Evolutionary conservation across 148 eudicot species (phyloP).

Genomic region (Rhododendron griersonianum): DNA sequence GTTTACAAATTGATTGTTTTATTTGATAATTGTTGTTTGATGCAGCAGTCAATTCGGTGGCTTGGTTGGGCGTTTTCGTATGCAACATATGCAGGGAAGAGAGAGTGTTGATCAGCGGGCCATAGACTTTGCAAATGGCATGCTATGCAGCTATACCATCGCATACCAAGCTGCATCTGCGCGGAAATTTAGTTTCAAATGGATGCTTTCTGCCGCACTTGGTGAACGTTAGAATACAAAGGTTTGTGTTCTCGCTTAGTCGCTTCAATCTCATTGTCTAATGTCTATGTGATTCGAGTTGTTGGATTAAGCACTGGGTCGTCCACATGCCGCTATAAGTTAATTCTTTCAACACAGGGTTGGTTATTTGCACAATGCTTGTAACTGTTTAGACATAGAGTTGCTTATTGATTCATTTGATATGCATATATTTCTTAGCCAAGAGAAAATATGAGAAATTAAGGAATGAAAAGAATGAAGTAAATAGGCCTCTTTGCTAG

Average conservation of each 20-base stretch:
- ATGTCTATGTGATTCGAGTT: not conserved
- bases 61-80: not conserved
- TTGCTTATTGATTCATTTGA: not conserved
- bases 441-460: not conserved
- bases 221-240: constrained; percentile 11
- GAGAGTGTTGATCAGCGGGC: constrained; percentile 30
- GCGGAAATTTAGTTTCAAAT: constrained; percentile 19
- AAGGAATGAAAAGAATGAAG: not conserved
- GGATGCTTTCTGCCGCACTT: constrained; percentile 17
- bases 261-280: not conserved
- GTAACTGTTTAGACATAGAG: not conserved
- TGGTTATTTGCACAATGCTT: not conserved
- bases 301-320: not conserved
- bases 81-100: not conserved
- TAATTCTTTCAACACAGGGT: not conserved
- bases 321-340: not conserved
- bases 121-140: constrained; percentile 35
- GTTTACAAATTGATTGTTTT: not conserved
- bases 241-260: constrained; percentile 16
- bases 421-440: not conserved
- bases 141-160: constrained; percentile 38
- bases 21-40: not conserved
- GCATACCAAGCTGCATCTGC: constrained; percentile 33
- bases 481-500: not conserved
- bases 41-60: not conserved